Evolutionary conservation across 495 filamentous ascomycete genomes (phyloP).

Genomic region (Talaromyces borbonicus): DNA sequence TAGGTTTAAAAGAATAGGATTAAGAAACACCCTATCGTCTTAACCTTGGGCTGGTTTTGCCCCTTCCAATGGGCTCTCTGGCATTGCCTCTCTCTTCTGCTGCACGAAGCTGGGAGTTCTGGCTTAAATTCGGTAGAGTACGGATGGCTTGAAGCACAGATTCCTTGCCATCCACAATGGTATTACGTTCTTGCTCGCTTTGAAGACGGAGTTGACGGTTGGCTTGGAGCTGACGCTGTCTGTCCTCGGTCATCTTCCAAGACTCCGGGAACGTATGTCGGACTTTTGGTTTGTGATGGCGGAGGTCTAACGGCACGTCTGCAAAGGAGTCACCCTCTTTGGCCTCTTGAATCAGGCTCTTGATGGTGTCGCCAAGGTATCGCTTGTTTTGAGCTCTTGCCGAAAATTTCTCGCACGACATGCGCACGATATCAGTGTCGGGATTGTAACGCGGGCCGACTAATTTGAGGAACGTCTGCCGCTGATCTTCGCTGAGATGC

Average conservation of each 20-base stretch:
- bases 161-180: constrained; percentile 29
- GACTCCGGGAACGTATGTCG: constrained; percentile 64
- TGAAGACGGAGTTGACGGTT: constrained; percentile 36
- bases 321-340: constrained; percentile 77
- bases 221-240: constrained; percentile 52
- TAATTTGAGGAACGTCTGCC: constrained; percentile 77
- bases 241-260: constrained; percentile 69
- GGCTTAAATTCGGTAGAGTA: constrained; percentile 28
- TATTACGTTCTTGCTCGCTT: constrained; percentile 16
- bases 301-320: constrained; percentile 82
- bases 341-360: constrained; percentile 62
- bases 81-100: constrained; percentile 19
- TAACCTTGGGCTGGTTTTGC: background rate
- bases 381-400: constrained; percentile 93
- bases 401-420: constrained; percentile 83
- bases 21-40: constrained; percentile 1
- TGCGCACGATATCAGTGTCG: constrained; percentile 69
- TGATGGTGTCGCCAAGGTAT: constrained; percentile 71
- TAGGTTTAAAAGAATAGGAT: too few species aligned
- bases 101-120: constrained; percentile 4
- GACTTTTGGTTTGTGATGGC: constrained; percentile 67
- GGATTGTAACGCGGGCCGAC: constrained; percentile 87
- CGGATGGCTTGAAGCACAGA: constrained; percentile 25
- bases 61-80: constrained; percentile 2
- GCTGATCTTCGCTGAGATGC: constrained; percentile 54